Evolutionary conservation across 495 filamentous ascomycete genomes (phyloP).

Genomic region (Aspergillus leporis): DNA sequence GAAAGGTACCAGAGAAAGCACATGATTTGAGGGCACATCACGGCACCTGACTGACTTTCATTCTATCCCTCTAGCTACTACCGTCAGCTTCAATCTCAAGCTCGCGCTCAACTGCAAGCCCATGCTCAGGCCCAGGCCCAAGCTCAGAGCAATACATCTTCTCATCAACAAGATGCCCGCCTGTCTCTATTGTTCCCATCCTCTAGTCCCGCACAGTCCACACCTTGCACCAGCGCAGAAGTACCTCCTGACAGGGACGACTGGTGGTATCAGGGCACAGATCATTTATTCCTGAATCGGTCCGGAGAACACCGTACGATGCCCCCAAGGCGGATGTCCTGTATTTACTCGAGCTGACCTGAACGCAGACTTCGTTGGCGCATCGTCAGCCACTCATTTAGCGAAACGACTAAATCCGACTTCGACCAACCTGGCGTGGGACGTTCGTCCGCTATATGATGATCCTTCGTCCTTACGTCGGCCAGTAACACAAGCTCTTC

Average conservation of each 20-base stretch:
- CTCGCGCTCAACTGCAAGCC: conserved; percentile 16
- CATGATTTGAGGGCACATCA: not conserved
- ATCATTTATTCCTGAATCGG: conserved; percentile 36
- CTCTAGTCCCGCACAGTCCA: conserved; percentile 10
- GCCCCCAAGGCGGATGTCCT: not conserved
- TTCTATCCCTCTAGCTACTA: conserved; percentile 37
- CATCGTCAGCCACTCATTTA: conserved; percentile 36
- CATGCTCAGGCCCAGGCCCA: conserved; percentile 9
- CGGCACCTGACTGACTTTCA: not conserved
- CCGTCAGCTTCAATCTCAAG: conserved; percentile 33
- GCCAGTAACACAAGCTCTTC: conserved; percentile 25
- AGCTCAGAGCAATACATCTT: too few relatives aligned
- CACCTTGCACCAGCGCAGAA: conserved; percentile 23
- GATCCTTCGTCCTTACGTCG: conserved; percentile 37
- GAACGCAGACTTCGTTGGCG: conserved; percentile 34
- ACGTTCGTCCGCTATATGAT: conserved; percentile 41
- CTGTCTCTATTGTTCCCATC: conserved; percentile 13
- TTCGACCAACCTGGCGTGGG: conserved; percentile 39
- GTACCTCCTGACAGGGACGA: conserved; percentile 34
- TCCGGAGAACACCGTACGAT: conserved; percentile 40
- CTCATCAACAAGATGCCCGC: conserved; percentile 4
- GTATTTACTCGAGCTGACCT: not conserved
- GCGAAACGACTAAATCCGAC: conserved; percentile 37
- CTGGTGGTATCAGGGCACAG: conserved; percentile 43
- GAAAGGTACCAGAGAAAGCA: conserved; percentile 26